Evolutionary conservation across 1,139 yeast genomes (phyloP), one percentile per base, ranked within the genome.

Genomic region (Candida freyschussii): DNA sequence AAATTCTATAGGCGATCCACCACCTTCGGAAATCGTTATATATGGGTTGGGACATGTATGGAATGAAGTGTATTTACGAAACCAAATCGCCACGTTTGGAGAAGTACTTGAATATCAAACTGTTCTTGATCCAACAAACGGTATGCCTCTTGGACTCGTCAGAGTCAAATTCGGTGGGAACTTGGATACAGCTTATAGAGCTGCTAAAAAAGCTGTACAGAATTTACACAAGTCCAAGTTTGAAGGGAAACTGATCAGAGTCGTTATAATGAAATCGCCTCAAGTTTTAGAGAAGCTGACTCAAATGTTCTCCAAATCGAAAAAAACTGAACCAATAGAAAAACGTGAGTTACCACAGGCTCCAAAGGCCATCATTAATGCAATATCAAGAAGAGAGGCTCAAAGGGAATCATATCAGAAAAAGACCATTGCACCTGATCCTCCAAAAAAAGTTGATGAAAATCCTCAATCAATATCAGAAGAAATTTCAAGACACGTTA

Each of bases 131-230:
- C 86, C 93, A 1, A 65, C 67, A 13, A 78, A 83, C 33, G 95
- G 89, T 3, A 83, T 81, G 15, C 91, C 95, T 0, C 58, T 87
- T 31, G 94, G 95, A 4, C 63, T 86, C 21, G 83, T 82, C 27
- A 63, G 76, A 14, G 65, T 86, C 34, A 65, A 69, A 36, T 87
- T 73, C 57, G 75, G 69, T 36, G 89, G 89, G 4, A 62, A 65
- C 14, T 50, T 65, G 3, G 80, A 74, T 30, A 62, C 63, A 36
- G 73, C 91, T 1, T 75, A 75, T 49, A 59, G 50, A 26, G 41
- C 65, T 7, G 80, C 79, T 4, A 48, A 54, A n/a, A 53, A 48
- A 27, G 72, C 72, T 0, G 59, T 64, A 1, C 48, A 53, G 16
- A 57, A 55, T 17, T 57, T 59, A 27, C 50, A 56, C 25, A 48